These are phyloP conservation scores for Cladophialophora immunda DNA, from an alignment of 2,329 filamentous ascomycete species.

Conservation along the genomic window DNA sequence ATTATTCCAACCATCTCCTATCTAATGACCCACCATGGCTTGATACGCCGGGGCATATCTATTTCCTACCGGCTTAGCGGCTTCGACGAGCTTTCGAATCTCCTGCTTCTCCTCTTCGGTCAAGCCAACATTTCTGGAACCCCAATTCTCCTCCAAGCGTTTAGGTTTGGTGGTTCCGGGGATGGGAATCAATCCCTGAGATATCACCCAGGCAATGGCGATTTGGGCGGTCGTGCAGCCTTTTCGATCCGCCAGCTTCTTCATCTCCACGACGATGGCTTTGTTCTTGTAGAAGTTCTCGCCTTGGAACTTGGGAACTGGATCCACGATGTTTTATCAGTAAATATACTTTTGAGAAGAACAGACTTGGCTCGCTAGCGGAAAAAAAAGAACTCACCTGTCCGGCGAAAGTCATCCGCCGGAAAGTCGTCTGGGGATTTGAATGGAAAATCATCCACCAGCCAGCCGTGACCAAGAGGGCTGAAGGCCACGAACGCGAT, in stretches of 20 bases:
- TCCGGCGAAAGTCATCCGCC: slow-evolving; percentile 52
- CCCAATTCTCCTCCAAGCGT: slow-evolving; percentile 54
- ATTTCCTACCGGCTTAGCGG: slow-evolving; percentile 49
- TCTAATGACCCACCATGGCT: slow-evolving; percentile 7
- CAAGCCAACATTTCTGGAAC: slow-evolving; percentile 48
- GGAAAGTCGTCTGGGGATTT: slow-evolving; percentile 58
- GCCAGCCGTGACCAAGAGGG: slow-evolving; percentile 58
- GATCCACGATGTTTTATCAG: slow-evolving; percentile 41
- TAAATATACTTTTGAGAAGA: slow-evolving; percentile 32
- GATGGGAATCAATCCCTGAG: slow-evolving; percentile 56
- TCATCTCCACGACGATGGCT: slow-evolving; percentile 53
- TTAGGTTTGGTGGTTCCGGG: slow-evolving; percentile 55
- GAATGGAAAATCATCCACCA: slow-evolving; percentile 56
- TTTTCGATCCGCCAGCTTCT: slow-evolving; percentile 50
- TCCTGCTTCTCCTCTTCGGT: slow-evolving; percentile 51
- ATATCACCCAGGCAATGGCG: slow-evolving; percentile 52
- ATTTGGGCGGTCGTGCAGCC: slow-evolving; percentile 49
- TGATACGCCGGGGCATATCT: background rate
- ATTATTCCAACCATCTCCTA: too few species aligned
- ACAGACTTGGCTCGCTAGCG: too few species aligned
- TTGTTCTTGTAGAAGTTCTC: slow-evolving; percentile 58
- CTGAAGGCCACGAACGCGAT: slow-evolving; percentile 58
- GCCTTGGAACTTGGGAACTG: slow-evolving; percentile 48
- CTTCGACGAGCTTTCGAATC: slow-evolving; percentile 51
- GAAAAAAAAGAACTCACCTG: slow-evolving; percentile 7